Conservation (phyloP, 192 early-diverging fungal species). For the Podila epicladia region DNA sequence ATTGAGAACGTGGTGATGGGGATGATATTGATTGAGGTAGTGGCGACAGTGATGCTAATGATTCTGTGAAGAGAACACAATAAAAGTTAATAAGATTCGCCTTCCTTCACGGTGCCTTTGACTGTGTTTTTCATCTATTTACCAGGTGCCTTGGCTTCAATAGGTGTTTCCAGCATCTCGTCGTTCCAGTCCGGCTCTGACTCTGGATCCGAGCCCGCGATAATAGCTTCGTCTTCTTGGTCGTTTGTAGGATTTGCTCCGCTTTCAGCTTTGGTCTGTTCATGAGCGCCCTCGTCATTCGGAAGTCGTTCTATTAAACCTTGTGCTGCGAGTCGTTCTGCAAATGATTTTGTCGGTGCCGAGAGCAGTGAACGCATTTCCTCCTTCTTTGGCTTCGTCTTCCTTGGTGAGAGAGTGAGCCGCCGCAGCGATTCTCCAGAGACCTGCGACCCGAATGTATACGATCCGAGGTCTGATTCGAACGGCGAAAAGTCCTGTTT, state of each 20-base stretch:
- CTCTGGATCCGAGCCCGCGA: conserved; percentile 30
- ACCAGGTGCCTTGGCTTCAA: background rate
- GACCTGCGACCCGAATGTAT: conserved; percentile 17
- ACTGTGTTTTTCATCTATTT: background rate
- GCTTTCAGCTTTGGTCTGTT: background rate
- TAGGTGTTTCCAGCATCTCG: background rate
- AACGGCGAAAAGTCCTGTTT: background rate
- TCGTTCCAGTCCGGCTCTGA: conserved; percentile 48
- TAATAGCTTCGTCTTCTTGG: background rate
- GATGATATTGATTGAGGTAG: background rate
- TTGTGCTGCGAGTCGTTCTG: conserved; percentile 14
- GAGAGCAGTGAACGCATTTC: background rate
- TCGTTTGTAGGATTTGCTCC: background rate
- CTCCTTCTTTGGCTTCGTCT: conserved; percentile 8
- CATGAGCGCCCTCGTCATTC: background rate
- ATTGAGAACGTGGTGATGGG: background rate
- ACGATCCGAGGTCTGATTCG: background rate
- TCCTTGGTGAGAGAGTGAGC: conserved; percentile 31
- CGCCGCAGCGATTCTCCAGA: conserved; percentile 34
- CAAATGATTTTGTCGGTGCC: conserved; percentile 9
- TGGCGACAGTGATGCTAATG: background rate
- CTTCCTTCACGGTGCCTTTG: no score
- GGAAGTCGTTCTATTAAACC: background rate
- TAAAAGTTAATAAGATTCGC: background rate
- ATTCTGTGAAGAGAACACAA: background rate